A percentile compares a stretch with the other conserved stretches of the same genome.
These are phyloP conservation scores for Ganoderma multipileum DNA, from an alignment of 1,284 basidiomycete species.

Conservation along the genomic window DNA sequence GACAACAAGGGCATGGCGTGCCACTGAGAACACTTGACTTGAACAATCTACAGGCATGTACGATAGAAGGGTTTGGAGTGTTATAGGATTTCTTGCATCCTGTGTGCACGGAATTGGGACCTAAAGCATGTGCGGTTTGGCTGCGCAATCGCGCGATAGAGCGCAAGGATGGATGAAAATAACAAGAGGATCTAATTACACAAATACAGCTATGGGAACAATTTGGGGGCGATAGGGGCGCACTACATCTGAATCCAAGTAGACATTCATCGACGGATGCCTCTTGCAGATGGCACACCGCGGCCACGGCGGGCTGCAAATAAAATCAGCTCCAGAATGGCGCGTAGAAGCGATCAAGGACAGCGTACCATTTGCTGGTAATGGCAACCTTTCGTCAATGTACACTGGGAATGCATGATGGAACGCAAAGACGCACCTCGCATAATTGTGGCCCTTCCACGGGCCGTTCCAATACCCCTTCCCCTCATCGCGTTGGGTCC, in stretches of 20 bases:
- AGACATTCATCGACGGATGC: conserved; percentile 72
- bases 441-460: conserved; percentile 97
- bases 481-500: conserved; percentile 99
- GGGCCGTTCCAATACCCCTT: conserved; percentile 97
- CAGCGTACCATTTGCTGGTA: conserved; percentile 65
- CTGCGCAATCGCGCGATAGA: neutral
- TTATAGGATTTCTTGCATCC: conserved; percentile 2
- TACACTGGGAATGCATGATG: conserved; percentile 25
- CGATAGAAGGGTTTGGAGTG: conserved; percentile 18
- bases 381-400: conserved; percentile 27
- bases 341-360: conserved; percentile 4
- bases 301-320: conserved; percentile 81
- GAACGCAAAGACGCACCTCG: conserved; percentile 62
- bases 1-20: conserved; percentile 66
- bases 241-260: conserved; percentile 24
- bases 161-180: neutral
- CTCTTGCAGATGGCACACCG: conserved; percentile 75
- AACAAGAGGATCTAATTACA: conserved; percentile 34
- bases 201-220: conserved; percentile 34
- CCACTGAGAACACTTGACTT: conserved; percentile 42
- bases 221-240: conserved; percentile 28
- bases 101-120: neutral
- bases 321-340: conserved; percentile 17
- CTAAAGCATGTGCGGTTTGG: no score
- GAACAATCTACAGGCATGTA: conserved; percentile 16